phyloP scores from a whole-genome alignment of 768 basidiomycete species.

The Phanerodontia chrysosporium region DNA sequence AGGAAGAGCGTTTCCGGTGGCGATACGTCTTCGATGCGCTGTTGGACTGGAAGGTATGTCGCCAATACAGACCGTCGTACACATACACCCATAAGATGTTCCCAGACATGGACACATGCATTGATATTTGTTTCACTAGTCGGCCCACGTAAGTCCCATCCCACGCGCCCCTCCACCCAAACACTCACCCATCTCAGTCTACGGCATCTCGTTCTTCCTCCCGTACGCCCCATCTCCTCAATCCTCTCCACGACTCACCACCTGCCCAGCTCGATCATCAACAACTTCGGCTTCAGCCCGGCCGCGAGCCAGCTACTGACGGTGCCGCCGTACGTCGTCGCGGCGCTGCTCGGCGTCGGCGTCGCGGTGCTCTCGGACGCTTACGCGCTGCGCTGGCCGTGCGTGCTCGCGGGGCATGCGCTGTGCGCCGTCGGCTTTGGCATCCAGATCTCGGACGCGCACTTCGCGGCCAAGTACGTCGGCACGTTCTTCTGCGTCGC shows the following conservation, averaged over 20 bases:
- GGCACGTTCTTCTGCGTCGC: slow-evolving; percentile 66
- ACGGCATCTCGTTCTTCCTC: slow-evolving; percentile 67
- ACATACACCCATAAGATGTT: too few species aligned
- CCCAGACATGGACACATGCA: slow-evolving; percentile 46
- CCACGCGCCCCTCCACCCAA: too few species aligned
- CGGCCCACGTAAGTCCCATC: slow-evolving; percentile 17
- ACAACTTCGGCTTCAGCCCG: slow-evolving; percentile 43
- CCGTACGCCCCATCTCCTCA: not conserved
- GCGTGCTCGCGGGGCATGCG: slow-evolving; percentile 48
- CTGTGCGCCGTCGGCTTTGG: slow-evolving; percentile 54
- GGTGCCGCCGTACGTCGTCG: slow-evolving; percentile 55
- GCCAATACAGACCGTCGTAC: too few species aligned
- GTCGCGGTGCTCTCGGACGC: slow-evolving; percentile 60
- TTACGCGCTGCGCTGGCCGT: slow-evolving; percentile 48
- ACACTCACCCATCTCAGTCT: too few species aligned
- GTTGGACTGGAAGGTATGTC: slow-evolving; percentile 61
- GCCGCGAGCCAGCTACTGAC: slow-evolving; percentile 61
- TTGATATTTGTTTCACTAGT: slow-evolving; percentile 55
- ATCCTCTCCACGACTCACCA: not conserved
- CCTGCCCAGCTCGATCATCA: not conserved
- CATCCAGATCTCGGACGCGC: slow-evolving; percentile 55
- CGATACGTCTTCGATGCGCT: slow-evolving; percentile 51
- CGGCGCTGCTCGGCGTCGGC: slow-evolving; percentile 44
- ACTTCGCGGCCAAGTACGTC: slow-evolving; percentile 60
- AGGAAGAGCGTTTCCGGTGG: slow-evolving; percentile 56